A percentile compares a stretch with the other conserved stretches of the same genome.
phyloP scores from a whole-genome alignment of 1,284 basidiomycete genomes.

The Blastosporella zonata region DNA sequence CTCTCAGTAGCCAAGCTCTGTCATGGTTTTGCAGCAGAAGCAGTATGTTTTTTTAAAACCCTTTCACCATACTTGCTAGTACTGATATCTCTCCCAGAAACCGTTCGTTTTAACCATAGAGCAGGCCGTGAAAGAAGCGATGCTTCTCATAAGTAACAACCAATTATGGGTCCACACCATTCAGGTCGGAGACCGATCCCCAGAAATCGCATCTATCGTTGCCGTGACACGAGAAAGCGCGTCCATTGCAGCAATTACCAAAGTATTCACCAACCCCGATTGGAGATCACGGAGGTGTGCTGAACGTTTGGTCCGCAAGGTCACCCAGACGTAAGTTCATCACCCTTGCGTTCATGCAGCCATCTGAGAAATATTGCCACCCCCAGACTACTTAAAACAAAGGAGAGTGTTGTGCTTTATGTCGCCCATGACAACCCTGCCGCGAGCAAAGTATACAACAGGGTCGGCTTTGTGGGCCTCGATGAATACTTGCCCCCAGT shows the following conservation, averaged over 20 bases:
- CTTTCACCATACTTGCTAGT: neutral
- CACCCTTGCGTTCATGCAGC: too few relatives aligned
- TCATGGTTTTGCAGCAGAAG: constrained; percentile 14
- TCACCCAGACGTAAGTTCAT: constrained; percentile 11
- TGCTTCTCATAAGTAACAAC: constrained; percentile 1
- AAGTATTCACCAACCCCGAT: constrained; percentile 16
- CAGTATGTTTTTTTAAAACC: constrained; percentile 2
- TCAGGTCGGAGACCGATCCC: neutral
- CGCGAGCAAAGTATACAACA: constrained; percentile 16
- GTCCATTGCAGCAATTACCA: constrained; percentile 13
- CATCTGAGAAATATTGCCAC: neutral
- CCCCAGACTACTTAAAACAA: constrained; percentile 9
- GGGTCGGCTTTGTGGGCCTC: constrained; percentile 17
- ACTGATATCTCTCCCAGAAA: neutral
- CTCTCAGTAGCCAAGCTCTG: constrained; percentile 8
- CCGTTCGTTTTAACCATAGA: constrained; percentile 13
- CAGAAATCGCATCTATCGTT: constrained; percentile 15
- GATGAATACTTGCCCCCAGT: neutral
- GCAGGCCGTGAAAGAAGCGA: constrained; percentile 10
- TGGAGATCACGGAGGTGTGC: constrained; percentile 16
- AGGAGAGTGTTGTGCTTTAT: constrained; percentile 17
- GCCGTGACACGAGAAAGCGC: constrained; percentile 14
- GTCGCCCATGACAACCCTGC: constrained; percentile 16
- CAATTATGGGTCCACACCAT: constrained; percentile 19
- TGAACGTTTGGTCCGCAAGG: constrained; percentile 16